Base-by-base conservation (phyloP, 139 green algal species). In the Ulvella scutata region DNA sequence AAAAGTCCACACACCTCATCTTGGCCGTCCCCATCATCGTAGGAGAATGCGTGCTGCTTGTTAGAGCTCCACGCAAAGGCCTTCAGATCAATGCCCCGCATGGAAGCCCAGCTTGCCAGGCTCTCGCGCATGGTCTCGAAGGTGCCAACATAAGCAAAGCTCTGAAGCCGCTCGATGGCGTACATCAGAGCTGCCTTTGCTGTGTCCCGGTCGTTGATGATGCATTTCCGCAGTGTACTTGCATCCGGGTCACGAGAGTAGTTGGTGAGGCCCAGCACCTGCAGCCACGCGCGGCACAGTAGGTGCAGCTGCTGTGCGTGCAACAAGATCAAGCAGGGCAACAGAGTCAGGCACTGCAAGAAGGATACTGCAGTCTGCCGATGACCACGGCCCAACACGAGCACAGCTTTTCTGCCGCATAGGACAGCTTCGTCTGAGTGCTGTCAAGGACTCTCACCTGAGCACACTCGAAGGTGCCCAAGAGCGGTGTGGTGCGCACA, bases 191-290 rank as follows among this genome's bases (percentile, higher is more conserved):
- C 73, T 17, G 34, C 33, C 73, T 23, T 34, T 37, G 61, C 51
- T 34, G 74, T 34, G 38, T 17, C 37, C 31, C 4, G n/a, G 28
- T 74, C 51, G 40, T 76, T 37, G 33, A 43, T 43, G 7, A 83
- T 29, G 79, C 91, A 96, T 26, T 37, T 9, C 3, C 90, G 79
- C 75, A 95, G 78, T 7, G 43, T 4, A 2, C 3, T 33, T 0
- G 87, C 86, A 13, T 86, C 82, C 9, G 74, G 61, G 88, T 87
- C 94, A 61, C 93, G 82, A 6, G 84, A 91, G 74, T 90, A 90
- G 79, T 93, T 93, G 37, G 90, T 96, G 26, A 93, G 61, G 38
- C 91, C 91, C 28, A 97, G 83, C 34, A 96, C 81, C 88, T 95
- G 82, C 74, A 79, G 33, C 21, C 4, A 43, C 3, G 38, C 33